Percentiles rank a stretch among this genome's conserved stretches.
Evolutionary conservation across 163 green algal species (phyloP).

Genomic region (Prototheca wickerhamii): DNA sequence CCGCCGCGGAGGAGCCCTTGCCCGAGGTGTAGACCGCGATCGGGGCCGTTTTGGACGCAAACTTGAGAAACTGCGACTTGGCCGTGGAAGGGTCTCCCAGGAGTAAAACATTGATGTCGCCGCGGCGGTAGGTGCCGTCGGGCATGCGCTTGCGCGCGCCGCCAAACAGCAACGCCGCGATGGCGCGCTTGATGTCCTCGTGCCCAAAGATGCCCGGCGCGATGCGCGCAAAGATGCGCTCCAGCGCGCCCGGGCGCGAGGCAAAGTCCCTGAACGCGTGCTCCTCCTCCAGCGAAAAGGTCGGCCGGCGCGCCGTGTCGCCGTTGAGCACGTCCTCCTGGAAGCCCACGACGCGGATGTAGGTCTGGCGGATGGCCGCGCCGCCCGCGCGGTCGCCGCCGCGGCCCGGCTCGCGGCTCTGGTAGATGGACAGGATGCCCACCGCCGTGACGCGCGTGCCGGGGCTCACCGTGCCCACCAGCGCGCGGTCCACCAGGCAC

Average conservation of each 20-base stretch:
- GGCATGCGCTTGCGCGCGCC: slow-evolving; percentile 85
- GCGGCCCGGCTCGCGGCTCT: slow-evolving; percentile 25
- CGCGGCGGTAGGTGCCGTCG: slow-evolving; percentile 77
- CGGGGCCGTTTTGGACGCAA: slow-evolving; percentile 86
- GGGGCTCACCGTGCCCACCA: slow-evolving; percentile 72
- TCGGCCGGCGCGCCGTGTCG: slow-evolving; percentile 31
- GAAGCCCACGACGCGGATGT: slow-evolving; percentile 72
- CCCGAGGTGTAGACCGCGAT: slow-evolving; percentile 98
- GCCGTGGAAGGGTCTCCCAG: slow-evolving; percentile 95
- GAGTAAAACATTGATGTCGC: slow-evolving; percentile 98
- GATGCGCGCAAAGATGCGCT: slow-evolving; percentile 70
- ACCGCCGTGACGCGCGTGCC: slow-evolving; percentile 85
- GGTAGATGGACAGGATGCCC: slow-evolving; percentile 88
- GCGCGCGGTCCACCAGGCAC: slow-evolving; percentile 72
- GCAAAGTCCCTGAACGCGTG: slow-evolving; percentile 82
- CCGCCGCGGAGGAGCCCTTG: slow-evolving; percentile 92
- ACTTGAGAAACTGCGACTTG: slow-evolving; percentile 99
- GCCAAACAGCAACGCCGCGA: slow-evolving; percentile 93
- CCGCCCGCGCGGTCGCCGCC: not conserved
- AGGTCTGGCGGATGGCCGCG: slow-evolving; percentile 61
- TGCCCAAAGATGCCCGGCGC: slow-evolving; percentile 88
- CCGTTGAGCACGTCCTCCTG: slow-evolving; percentile 52
- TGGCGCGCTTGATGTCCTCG: slow-evolving; percentile 90
- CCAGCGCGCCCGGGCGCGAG: slow-evolving; percentile 52
- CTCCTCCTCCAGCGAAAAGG: slow-evolving; percentile 70